Base-by-base conservation (phyloP, 1,139 yeast genomes). In the Saccharomyces pastorianus region DNA sequence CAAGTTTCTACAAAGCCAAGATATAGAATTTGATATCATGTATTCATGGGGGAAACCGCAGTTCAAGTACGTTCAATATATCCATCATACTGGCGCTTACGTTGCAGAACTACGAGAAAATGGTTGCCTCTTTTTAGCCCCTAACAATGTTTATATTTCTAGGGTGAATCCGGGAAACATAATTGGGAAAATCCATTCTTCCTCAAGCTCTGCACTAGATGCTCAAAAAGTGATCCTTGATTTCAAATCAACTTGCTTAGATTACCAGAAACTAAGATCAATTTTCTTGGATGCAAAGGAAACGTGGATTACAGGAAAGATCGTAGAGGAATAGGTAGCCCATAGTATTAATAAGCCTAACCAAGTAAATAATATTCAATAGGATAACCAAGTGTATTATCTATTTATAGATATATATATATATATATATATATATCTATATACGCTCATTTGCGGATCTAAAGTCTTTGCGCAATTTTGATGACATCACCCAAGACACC, bases 401-500 rank as follows among this genome's bases (percentile, higher is more conserved):
- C 14, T 49, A 20, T 25, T 28, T 41, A 1, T 20, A 17, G 20
- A 17, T 20, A 20, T 20, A 20, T 20, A 20, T 47, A 27, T 20
- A 23, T 34, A 32, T 9, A 50, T 13, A 28, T 31, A 46, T 8
- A 46, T 14, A 20, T 41, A 28, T 42, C 2, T 42, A 27, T 42
- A 27, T 49, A 46, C 11, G 13, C 8, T 25, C 8, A 6, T 26
- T 25, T 28, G n/a, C 26, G 42, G 38, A 51, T 28, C 56, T 60
- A 66, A 51, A 88, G 75, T 77, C 96, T 85, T 76, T 91, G 91
- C 48, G 95, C 96, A 63, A 88, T 83, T 76, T 88, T 91, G 69
- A 95, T 81, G 34, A 88, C 84, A 71, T 93, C 99, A 52, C 95
- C 96, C 65, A 93, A 79, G 51, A 95, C 97, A 72, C 99, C 99